Base-by-base conservation (phyloP, 805 yeast genomes). In the Barnettozyma wickerhamii region DNA sequence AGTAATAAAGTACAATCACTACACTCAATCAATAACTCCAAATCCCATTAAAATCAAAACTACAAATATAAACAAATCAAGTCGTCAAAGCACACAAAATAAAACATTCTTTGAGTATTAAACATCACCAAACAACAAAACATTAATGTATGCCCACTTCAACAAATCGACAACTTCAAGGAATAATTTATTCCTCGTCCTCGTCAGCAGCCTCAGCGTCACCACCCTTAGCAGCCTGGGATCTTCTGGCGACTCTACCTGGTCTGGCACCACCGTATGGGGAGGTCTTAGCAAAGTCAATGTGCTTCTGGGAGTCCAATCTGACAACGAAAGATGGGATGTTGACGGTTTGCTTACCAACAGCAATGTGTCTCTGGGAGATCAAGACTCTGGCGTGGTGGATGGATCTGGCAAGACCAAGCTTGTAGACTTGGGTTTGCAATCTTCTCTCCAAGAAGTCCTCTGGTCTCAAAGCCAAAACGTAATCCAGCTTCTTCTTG, bases 261-360 rank as follows among this genome's bases (percentile, higher is more conserved):
- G 99, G 95, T 81, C 99, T 91, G 64, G 96, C 99, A 78, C 99
- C 99, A 74, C 99, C 99, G 90, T 87, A 91, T 74, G 99, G 99
- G 60, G 99, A 93, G 72, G 87, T 88, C 71, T 93, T 84, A 65
- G 99, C 95, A 66, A 91, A 93, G 83, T 93, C 98, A 76, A 93
- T 88, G 89, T 93, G 98, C 86, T 93, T 93, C 79, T 93, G 99
- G 59, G 99, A 90, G 79, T 93, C 99, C 71, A 93, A 85, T 81
- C 99, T 95, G 56, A 93, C 99, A 84, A 90, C 85, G 91, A 93
- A 93, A 58, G 98, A 91, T 74, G 99, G 98, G 60, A 93, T 85
- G 79, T 81, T 86, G 74, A 93, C 99, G 63, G 89, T 81, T 79
- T 93, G 99, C 85, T 95, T 93, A 77, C 99, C 99, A 70, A 93